phyloP scores from a whole-genome alignment of 192 early-diverging fungal species.

The Pilobolus umbonatus region DNA sequence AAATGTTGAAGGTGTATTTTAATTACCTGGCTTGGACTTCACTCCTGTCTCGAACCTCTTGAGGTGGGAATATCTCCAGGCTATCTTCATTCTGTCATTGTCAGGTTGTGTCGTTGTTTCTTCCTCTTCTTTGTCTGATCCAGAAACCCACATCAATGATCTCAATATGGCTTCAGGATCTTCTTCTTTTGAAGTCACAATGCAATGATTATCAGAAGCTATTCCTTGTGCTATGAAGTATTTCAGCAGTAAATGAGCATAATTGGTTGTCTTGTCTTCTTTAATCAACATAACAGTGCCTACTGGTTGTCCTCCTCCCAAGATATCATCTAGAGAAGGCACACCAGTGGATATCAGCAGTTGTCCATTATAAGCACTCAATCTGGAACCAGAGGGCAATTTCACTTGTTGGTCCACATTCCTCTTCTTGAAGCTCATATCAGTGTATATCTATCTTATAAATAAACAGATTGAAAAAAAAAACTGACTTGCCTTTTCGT shows the following conservation, averaged over 20 bases:
- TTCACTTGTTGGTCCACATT: conserved; percentile 51
- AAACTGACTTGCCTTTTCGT: too few relatives aligned
- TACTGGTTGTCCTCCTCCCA: conserved; percentile 82
- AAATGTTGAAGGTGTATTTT: not conserved
- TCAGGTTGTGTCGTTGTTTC: conserved; percentile 35
- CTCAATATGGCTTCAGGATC: conserved; percentile 52
- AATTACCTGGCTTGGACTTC: conserved; percentile 37
- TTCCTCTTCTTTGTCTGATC: conserved; percentile 41
- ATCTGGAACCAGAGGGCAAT: conserved; percentile 64
- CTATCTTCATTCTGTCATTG: conserved; percentile 79
- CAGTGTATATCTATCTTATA: too few relatives aligned
- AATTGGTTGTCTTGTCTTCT: conserved; percentile 76
- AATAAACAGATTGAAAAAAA: too few relatives aligned
- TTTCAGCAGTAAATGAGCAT: conserved; percentile 70
- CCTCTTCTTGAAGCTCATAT: conserved; percentile 51
- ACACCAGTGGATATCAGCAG: conserved; percentile 78
- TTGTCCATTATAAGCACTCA: conserved; percentile 75
- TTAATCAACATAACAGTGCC: conserved; percentile 75
- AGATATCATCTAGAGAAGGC: conserved; percentile 79
- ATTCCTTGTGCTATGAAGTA: conserved; percentile 89
- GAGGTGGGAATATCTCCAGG: conserved; percentile 90
- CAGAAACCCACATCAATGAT: conserved; percentile 59
- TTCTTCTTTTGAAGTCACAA: conserved; percentile 66
- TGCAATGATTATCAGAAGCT: conserved; percentile 65
- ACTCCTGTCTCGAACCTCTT: conserved; percentile 58